phyloP scores from a whole-genome alignment of 1,284 basidiomycete genomes.

The Hymenochaete sp. region DNA sequence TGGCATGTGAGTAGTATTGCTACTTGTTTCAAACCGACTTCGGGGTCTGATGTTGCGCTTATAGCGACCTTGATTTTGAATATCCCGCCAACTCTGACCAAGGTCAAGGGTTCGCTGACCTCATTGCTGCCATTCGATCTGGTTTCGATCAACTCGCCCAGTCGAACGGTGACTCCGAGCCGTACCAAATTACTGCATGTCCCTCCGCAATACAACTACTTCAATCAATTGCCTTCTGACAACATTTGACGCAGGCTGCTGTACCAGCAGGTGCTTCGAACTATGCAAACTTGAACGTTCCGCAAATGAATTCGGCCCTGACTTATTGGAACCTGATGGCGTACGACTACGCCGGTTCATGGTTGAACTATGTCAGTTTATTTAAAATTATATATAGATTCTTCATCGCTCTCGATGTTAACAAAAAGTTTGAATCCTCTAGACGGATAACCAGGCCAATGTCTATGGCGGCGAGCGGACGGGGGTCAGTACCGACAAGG shows the following conservation, averaged over 20 bases:
- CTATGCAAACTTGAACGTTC: conserved; percentile 56
- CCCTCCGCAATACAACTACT: neutral
- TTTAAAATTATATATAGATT: neutral
- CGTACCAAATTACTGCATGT: conserved; percentile 49
- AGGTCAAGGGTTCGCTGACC: conserved; percentile 51
- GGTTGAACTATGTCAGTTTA: conserved; percentile 40
- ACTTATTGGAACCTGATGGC: conserved; percentile 92
- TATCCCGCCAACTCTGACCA: conserved; percentile 44
- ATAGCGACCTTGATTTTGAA: conserved; percentile 64
- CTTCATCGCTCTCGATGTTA: conserved; percentile 4
- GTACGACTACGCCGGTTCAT: conserved; percentile 71
- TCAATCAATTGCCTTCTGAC: neutral
- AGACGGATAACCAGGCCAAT: conserved; percentile 76
- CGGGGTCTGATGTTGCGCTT: neutral
- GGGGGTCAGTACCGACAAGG: conserved; percentile 61
- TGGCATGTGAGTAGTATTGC: conserved; percentile 52
- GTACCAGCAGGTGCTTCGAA: conserved; percentile 62
- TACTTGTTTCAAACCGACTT: neutral
- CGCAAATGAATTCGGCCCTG: conserved; percentile 67
- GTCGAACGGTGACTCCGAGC: conserved; percentile 49
- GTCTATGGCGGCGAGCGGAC: conserved; percentile 60
- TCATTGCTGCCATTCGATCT: conserved; percentile 46
- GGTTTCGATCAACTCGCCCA: conserved; percentile 44
- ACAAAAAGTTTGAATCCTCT: conserved; percentile 12
- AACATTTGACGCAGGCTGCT: conserved; percentile 25